These are phyloP conservation scores for Orbilia quercus DNA, from an alignment of 2,329 filamentous ascomycete genomes.

Conservation along the genomic window DNA sequence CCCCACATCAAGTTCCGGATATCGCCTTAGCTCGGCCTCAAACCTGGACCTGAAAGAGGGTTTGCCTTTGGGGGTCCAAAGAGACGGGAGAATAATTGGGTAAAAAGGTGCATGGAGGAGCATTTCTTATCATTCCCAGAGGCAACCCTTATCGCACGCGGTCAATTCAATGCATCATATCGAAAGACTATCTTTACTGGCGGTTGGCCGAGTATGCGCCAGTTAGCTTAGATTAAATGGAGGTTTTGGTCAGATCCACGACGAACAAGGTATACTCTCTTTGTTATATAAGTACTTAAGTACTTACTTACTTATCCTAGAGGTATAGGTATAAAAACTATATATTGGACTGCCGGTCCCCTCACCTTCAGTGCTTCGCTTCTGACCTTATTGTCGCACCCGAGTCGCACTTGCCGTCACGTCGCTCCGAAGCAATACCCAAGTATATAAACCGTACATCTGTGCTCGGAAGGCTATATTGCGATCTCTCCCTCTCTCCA, in stretches of 20 bases:
- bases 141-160: slow-evolving; percentile 50
- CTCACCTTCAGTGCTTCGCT: too few relatives aligned
- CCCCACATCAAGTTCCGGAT: slow-evolving; percentile 36
- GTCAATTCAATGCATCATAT: slow-evolving; percentile 33
- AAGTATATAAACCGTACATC: too few relatives aligned
- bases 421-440: too few relatives aligned
- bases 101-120: slow-evolving; percentile 4
- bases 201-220: slow-evolving; percentile 30
- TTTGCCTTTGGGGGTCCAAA: slow-evolving; percentile 29
- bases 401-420: too few relatives aligned
- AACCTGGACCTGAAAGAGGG: slow-evolving; percentile 6
- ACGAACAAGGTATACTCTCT: too few relatives aligned
- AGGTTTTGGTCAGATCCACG: background rate
- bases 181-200: slow-evolving; percentile 29
- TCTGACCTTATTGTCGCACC: too few relatives aligned
- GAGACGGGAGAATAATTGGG: background rate
- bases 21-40: slow-evolving; percentile 37
- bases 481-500: background rate
- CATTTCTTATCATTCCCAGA: slow-evolving; percentile 31
- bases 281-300: too few relatives aligned
- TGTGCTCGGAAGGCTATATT: too few relatives aligned
- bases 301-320: too few relatives aligned
- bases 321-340: too few relatives aligned
- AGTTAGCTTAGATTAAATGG: slow-evolving; percentile 3
- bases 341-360: too few relatives aligned